Evolutionary conservation across 495 filamentous ascomycete genomes (phyloP).

Genomic region (Penicillium robsamsonii): DNA sequence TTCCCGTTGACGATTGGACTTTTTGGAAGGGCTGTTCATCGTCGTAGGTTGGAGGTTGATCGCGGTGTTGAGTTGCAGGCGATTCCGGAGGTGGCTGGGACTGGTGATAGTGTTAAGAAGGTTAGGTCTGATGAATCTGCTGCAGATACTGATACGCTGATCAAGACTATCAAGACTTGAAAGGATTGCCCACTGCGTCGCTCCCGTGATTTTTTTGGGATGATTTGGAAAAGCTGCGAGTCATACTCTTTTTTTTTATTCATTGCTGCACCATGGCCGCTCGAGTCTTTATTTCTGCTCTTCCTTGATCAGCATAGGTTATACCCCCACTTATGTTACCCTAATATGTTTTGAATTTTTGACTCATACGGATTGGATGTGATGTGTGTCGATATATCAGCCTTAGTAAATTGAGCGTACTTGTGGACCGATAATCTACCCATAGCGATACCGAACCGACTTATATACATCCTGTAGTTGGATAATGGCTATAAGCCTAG

Average conservation of each 20-base stretch:
- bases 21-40: conserved; percentile 54
- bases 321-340: background rate
- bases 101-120: conserved; percentile 5
- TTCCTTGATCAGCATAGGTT: background rate
- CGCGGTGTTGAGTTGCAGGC: conserved; percentile 30
- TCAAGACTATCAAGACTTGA: conserved; percentile 4
- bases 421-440: background rate
- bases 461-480: background rate
- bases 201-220: background rate
- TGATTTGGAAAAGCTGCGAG: background rate
- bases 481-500: background rate
- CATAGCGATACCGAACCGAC: background rate
- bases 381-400: background rate
- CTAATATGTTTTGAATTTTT: background rate
- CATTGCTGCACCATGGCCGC: background rate
- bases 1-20: conserved; percentile 65
- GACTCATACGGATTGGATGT: background rate
- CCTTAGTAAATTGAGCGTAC: background rate
- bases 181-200: background rate
- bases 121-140: background rate
- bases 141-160: background rate
- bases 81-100: background rate
- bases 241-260: background rate
- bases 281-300: background rate
- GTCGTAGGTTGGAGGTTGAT: conserved; percentile 60